A percentile compares a stretch with the other conserved stretches of the same genome.
Conservation (phyloP, 305 asterid genomes). For the Solanum hybrid region DNA sequence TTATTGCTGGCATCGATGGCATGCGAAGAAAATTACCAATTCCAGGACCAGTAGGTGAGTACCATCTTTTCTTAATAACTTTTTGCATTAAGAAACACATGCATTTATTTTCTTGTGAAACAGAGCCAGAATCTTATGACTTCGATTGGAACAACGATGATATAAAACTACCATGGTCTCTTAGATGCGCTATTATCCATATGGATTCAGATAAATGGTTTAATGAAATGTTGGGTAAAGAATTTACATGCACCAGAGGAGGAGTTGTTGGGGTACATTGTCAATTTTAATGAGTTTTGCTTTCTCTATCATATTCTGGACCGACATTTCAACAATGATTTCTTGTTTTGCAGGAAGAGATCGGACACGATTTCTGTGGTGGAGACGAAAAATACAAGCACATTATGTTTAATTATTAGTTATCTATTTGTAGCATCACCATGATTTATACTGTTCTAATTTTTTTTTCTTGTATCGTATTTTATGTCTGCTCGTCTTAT, state of each 20-base stretch:
- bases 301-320: not conserved
- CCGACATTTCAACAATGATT: fast-evolving
- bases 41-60: not conserved
- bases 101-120: too few relatives aligned
- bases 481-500: not conserved
- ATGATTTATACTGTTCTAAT: not conserved
- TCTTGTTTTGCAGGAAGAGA: not conserved
- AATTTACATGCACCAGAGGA: not conserved
- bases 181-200: too few relatives aligned
- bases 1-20: not conserved
- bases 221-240: not conserved
- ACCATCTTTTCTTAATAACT: not conserved
- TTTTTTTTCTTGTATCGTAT: too few relatives aligned
- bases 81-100: not conserved
- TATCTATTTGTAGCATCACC: not conserved
- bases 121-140: not conserved
- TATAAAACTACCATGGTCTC: not conserved
- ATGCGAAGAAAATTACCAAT: not conserved
- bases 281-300: not conserved
- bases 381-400: not conserved
- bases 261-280: not conserved
- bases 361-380: not conserved
- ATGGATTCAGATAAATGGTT: not conserved
- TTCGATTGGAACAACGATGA: not conserved
- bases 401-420: not conserved